Conservation (phyloP, 305 asterid genomes). For the Stenogyne calaminthoides region DNA sequence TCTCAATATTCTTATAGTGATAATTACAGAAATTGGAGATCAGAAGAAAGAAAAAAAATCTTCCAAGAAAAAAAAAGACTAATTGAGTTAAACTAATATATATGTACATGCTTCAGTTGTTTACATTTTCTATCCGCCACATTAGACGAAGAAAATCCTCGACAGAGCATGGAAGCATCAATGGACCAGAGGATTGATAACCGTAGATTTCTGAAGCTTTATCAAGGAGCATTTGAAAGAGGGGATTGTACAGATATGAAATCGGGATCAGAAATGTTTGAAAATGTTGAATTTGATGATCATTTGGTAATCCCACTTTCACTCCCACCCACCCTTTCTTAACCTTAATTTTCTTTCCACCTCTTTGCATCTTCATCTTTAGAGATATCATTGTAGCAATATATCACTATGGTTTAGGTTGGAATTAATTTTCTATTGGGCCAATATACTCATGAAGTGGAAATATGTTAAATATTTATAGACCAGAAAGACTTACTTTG, state of each 20-base stretch:
- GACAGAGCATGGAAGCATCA: not conserved
- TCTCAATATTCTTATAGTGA: no score
- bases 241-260: constrained; percentile 26
- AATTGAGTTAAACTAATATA: no score
- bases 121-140: constrained; percentile 42
- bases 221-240: constrained; percentile 2
- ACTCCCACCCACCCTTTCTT: not conserved
- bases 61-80: no score
- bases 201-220: not conserved
- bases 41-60: no score
- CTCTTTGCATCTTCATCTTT: not conserved
- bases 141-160: constrained; percentile 46
- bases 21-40: no score
- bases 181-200: not conserved
- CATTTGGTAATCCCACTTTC: not conserved
- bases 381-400: no score
- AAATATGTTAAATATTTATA: no score
- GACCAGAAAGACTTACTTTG: no score
- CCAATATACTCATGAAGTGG: no score
- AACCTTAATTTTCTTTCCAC: not conserved
- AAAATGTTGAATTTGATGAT: not conserved
- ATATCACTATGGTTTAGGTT: no score
- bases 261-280: constrained; percentile 16
- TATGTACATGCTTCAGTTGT: not conserved
- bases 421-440: no score